Evolutionary conservation across 1,139 yeast genomes (phyloP).

Genomic region (Pichia sp.): DNA sequence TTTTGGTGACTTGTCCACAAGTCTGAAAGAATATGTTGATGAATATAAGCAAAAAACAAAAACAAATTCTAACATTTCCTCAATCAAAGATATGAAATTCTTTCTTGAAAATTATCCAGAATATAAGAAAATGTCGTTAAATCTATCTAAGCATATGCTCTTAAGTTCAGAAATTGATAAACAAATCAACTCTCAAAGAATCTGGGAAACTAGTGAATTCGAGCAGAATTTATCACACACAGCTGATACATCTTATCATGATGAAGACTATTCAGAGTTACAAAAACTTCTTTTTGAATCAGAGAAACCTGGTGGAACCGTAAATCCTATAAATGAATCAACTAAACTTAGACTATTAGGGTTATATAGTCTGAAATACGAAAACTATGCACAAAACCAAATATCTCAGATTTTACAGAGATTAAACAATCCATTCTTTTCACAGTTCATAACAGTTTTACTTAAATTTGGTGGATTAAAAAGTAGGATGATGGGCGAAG

Average conservation of each 20-base stretch:
- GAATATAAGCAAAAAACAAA: conserved; percentile 78
- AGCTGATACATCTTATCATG: conserved; percentile 37
- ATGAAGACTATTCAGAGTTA: conserved; percentile 40
- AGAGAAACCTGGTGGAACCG: conserved; percentile 12
- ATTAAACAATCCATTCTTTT: conserved; percentile 32
- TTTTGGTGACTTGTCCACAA: conserved; percentile 91
- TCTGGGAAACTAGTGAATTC: conserved; percentile 84
- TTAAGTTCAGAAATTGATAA: conserved; percentile 79
- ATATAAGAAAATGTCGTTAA: conserved; percentile 76
- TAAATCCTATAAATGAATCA: conserved; percentile 30
- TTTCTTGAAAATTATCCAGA: conserved; percentile 92
- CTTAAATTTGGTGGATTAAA: conserved; percentile 35
- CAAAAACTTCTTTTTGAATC: conserved; percentile 35
- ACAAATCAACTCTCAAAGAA: conserved; percentile 48
- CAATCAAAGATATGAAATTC: conserved; percentile 81
- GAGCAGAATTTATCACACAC: conserved; percentile 80
- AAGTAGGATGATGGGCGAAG: conserved; percentile 37
- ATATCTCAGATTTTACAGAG: conserved; percentile 31
- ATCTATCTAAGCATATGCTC: conserved; percentile 90
- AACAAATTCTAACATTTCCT: conserved; percentile 59
- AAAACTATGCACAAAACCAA: conserved; percentile 36
- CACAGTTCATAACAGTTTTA: conserved; percentile 29
- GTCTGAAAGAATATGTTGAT: conserved; percentile 77
- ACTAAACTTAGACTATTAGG: conserved; percentile 57
- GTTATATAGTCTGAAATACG: conserved; percentile 66